These are phyloP conservation scores for Pseudocercospora macadamiae DNA, from an alignment of 2,329 filamentous ascomycete genomes.

Conservation along the genomic window DNA sequence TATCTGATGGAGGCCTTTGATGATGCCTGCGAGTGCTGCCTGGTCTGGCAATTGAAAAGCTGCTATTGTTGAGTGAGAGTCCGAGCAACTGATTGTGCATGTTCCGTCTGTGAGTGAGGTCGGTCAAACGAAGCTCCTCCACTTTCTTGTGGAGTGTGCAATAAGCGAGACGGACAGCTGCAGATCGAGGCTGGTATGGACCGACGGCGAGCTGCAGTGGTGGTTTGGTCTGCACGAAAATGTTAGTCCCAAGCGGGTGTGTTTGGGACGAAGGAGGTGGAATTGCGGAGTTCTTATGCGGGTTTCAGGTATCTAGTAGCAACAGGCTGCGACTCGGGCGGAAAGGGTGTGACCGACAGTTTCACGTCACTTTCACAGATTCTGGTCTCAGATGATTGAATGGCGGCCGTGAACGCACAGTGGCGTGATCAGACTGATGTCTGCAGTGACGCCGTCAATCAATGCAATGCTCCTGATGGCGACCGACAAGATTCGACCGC, in stretches of 20 bases:
- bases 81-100: constrained; percentile 6
- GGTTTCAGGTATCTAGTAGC: neutral
- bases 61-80: neutral
- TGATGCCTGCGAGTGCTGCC: constrained; percentile 8
- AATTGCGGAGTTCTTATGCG: neutral
- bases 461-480: too few relatives aligned
- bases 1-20: neutral
- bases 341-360: neutral
- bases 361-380: neutral
- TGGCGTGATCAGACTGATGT: neutral
- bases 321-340: neutral
- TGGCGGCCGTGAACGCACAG: neutral
- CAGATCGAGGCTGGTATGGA: neutral
- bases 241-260: neutral
- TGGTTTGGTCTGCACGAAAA: neutral
- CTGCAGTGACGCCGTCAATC: too few relatives aligned
- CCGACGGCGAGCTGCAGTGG: neutral
- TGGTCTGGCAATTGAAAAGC: neutral
- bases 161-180: constrained; percentile 1
- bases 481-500: too few relatives aligned
- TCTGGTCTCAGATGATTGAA: neutral
- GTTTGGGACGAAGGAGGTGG: neutral
- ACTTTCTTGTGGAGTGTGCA: constrained; percentile 1
- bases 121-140: constrained; percentile 11
- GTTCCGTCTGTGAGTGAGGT: neutral